Evolutionary conservation across 2,329 filamentous ascomycete species (phyloP), one percentile per base, ranked within the genome.

Genomic region (Fusarium buxicola): DNA sequence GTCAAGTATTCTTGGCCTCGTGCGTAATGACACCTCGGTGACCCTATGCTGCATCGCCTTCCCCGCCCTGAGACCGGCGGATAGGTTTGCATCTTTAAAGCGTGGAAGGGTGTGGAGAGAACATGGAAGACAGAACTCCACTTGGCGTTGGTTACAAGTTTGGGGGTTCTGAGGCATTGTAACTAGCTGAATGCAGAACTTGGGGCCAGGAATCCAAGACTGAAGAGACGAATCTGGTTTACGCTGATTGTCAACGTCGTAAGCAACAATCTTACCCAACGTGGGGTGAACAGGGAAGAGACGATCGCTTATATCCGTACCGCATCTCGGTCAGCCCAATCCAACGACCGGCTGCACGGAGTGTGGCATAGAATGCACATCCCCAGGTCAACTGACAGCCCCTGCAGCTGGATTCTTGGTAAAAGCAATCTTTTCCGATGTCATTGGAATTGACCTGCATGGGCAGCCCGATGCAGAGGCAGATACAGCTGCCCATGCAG

Each of bases 1-100:
- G 65, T 68, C 65, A 66, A 56, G 55, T 46, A 54, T 64, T 64
- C 41, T 39, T 40, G 32, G 46, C 48, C 49, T 51, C 32, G 49
- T 64, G 56, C 36, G 49, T 68, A 64, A 66, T 56, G 32, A 47
- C 58, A 51, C 49, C 38, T 60, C 55, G 50, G 11, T 43, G 27
- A 46, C 51, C 39, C 32, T 49, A 38, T 32, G 48, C 35, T 27
- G 38, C 44, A 34, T 46, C 28, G 15, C 13, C 11, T 57, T 39
- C 55, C 54, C 58, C 50, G 39, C 62, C 38, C 45, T 27, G 15
- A 41, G 40, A 30, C 50, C 56, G 35, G 34, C 60, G 54, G 39
- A 15, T 39, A 45, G 27, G 45, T 43, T 36, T 32, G 48, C 47
- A 32, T 21, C 28, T 35, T 38, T 32, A 41, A 34, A 46, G 32